Conservation (phyloP, 139 green algal genomes). For the Asterochloris sp. region DNA sequence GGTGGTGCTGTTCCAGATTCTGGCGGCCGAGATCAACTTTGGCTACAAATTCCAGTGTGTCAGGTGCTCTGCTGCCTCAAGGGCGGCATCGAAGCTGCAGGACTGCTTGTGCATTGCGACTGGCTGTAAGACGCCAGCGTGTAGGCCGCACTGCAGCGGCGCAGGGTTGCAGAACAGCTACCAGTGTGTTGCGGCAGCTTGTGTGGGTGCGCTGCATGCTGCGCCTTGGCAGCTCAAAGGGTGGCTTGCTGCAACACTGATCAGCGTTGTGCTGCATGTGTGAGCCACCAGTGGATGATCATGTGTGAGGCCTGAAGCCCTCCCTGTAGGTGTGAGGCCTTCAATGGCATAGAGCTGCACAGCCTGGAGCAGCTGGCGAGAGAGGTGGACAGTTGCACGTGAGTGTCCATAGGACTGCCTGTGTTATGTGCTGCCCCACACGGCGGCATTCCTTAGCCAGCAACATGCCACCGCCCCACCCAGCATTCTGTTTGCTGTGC, state of each 20-base stretch:
- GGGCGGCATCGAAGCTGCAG: not conserved
- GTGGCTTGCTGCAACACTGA: not conserved
- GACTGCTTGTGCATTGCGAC: not conserved
- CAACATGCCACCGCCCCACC: not conserved
- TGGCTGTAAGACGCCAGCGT: not conserved
- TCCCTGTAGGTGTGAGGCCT: slow-evolving; percentile 8
- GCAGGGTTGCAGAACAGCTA: not conserved
- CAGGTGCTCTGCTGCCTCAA: slow-evolving; percentile 18
- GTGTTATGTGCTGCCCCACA: not conserved
- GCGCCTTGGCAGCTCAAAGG: not conserved
- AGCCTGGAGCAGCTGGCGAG: slow-evolving; percentile 80
- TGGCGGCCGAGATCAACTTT: slow-evolving; percentile 69
- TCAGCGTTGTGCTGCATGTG: not conserved
- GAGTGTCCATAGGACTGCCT: not conserved
- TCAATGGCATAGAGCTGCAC: slow-evolving; percentile 66
- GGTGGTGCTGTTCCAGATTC: slow-evolving; percentile 66
- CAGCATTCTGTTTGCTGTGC: not conserved
- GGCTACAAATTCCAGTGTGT: slow-evolving; percentile 60
- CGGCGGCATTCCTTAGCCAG: no score
- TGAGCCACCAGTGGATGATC: not conserved
- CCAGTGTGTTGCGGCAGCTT: no score
- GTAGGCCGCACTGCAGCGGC: not conserved
- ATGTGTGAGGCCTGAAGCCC: not conserved
- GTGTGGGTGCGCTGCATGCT: no score
- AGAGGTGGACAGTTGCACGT: slow-evolving; percentile 45